Conservation (phyloP, 2,329 filamentous ascomycete species). For the Decorospora gaudefroyi region DNA sequence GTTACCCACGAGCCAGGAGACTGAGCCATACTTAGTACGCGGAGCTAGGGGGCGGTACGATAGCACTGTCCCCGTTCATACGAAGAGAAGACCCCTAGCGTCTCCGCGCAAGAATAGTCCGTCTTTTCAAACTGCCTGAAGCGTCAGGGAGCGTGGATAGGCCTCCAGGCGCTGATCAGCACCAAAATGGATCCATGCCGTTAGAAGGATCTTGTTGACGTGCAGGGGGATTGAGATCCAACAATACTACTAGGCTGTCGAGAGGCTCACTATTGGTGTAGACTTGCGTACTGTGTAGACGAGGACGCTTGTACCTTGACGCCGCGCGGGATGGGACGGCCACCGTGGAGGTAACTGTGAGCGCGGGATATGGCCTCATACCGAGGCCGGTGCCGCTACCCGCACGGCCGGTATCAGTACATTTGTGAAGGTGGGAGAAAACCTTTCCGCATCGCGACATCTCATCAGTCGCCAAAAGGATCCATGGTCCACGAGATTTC, state of each 20-base stretch:
- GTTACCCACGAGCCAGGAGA: constrained; percentile 1
- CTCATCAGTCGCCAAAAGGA: no score
- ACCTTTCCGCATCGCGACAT: no score
- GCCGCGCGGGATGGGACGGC: neutral
- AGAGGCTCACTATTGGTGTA: neutral
- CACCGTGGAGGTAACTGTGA: no score
- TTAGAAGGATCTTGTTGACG: neutral
- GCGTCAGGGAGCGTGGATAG: constrained; percentile 4
- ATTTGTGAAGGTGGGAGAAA: no score
- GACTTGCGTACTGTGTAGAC: neutral
- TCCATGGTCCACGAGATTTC: no score
- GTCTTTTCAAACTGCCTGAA: neutral
- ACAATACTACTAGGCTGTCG: neutral
- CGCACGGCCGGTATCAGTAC: no score
- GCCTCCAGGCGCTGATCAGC: constrained; percentile 1
- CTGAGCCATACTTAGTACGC: constrained; percentile 3
- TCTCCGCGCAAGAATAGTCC: constrained; percentile 7
- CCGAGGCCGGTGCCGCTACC: no score
- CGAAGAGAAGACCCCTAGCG: neutral
- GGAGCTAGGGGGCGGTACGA: neutral
- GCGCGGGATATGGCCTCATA: constrained; percentile 1
- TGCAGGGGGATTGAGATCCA: neutral
- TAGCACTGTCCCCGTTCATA: constrained; percentile 6
- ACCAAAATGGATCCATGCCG: constrained; percentile 5
- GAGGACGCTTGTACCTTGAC: neutral